Conservation (phyloP, 1,139 yeast species). For the Eremothecium sinecaudum region DNA sequence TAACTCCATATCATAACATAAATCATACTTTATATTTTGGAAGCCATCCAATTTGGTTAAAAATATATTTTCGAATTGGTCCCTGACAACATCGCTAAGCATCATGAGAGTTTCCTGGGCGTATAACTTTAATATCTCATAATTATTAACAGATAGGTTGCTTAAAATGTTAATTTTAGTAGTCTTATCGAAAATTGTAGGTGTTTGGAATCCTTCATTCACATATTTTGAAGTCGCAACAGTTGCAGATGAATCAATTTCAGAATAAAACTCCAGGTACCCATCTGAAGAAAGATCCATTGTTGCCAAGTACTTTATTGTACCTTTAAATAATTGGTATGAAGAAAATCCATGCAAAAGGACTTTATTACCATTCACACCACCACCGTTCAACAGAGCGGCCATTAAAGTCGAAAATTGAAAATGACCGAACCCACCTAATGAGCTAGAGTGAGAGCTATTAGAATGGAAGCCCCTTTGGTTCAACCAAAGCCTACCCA, state of each 20-base stretch:
- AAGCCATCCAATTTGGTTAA: conserved; percentile 48
- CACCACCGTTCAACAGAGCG: conserved; percentile 78
- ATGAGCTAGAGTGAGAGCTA: conserved; percentile 37
- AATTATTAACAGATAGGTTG: conserved; percentile 69
- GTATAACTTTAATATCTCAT: conserved; percentile 49
- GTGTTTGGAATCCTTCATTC: conserved; percentile 54
- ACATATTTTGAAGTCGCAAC: conserved; percentile 46
- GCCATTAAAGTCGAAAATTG: conserved; percentile 80
- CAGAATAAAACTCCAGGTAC: conserved; percentile 56
- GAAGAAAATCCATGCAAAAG: conserved; percentile 81
- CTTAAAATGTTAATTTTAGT: conserved; percentile 69
- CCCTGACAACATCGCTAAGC: conserved; percentile 70
- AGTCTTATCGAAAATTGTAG: conserved; percentile 68
- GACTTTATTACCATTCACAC: conserved; percentile 61
- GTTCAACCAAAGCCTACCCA: conserved; percentile 82
- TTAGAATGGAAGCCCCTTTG: conserved; percentile 74
- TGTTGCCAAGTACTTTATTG: conserved; percentile 69
- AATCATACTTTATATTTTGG: conserved; percentile 57
- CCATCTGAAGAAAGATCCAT: conserved; percentile 57
- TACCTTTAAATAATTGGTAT: conserved; percentile 85
- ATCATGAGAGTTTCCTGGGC: conserved; percentile 61
- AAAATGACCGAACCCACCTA: conserved; percentile 86
- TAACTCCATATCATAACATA: conserved; percentile 46
- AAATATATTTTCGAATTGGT: conserved; percentile 80
- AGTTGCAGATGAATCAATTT: conserved; percentile 27